These are phyloP conservation scores for Kodamaea kakaduensis DNA, from an alignment of 805 yeast species.

Conservation along the genomic window DNA sequence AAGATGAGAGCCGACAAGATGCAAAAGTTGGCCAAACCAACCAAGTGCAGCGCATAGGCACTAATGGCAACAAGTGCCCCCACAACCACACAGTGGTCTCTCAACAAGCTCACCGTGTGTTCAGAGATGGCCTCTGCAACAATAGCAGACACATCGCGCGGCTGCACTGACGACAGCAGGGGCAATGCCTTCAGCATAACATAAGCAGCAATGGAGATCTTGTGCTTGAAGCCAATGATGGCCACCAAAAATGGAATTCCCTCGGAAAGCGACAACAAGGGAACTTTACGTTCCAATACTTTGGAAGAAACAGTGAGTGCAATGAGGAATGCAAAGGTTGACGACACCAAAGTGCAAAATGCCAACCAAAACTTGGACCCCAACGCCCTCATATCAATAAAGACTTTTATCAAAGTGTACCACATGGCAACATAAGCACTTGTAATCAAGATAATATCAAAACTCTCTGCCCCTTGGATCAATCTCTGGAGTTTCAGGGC, in stretches of 20 bases:
- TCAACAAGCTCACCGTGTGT: slow-evolving; percentile 52
- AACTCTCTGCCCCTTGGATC: slow-evolving; percentile 72
- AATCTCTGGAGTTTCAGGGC: slow-evolving; percentile 40
- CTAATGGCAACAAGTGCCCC: slow-evolving; percentile 66
- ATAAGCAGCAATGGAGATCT: slow-evolving; percentile 64
- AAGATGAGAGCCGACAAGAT: slow-evolving; percentile 67
- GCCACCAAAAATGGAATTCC: slow-evolving; percentile 93
- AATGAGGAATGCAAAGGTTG: slow-evolving; percentile 77
- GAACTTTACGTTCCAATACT: slow-evolving; percentile 55
- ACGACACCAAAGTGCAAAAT: slow-evolving; percentile 69
- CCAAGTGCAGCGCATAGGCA: slow-evolving; percentile 59
- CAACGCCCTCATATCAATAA: slow-evolving; percentile 65
- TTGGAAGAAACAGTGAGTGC: slow-evolving; percentile 63
- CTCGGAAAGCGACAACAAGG: slow-evolving; percentile 74
- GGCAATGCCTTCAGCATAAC: slow-evolving; percentile 41
- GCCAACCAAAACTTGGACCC: slow-evolving; percentile 91
- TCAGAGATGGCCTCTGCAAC: slow-evolving; percentile 40
- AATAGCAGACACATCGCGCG: slow-evolving; percentile 27
- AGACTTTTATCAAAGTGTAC: slow-evolving; percentile 72
- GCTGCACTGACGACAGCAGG: slow-evolving; percentile 22
- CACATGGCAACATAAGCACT: slow-evolving; percentile 85
- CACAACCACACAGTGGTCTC: slow-evolving; percentile 73
- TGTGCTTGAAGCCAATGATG: slow-evolving; percentile 86
- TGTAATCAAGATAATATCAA: slow-evolving; percentile 75
- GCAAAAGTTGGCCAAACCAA: slow-evolving; percentile 78